Evolutionary conservation across 179 eudicot species (phyloP).

Genomic region (Pouteria campechiana): DNA sequence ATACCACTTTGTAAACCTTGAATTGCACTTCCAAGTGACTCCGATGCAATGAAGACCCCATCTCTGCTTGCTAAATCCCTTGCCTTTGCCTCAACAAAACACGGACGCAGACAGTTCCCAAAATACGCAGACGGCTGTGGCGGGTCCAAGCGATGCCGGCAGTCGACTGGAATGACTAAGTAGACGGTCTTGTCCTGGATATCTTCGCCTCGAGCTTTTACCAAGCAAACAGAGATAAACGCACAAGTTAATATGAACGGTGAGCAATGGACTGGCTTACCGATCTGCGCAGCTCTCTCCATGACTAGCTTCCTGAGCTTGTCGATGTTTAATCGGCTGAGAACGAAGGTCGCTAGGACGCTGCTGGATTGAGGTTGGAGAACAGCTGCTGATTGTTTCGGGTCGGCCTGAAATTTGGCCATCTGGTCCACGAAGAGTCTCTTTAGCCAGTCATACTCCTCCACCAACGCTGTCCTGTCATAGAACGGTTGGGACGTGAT

Average conservation of each 20-base stretch:
- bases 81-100: slow-evolving; percentile 13
- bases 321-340: slow-evolving; percentile 9
- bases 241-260: slow-evolving; percentile 15
- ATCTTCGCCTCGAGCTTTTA: slow-evolving; percentile 7
- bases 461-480: slow-evolving; percentile 20
- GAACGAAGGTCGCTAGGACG: slow-evolving; percentile 23
- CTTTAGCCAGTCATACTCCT: slow-evolving; percentile 12
- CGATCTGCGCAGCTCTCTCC: slow-evolving; percentile 6
- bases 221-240: slow-evolving; percentile 23
- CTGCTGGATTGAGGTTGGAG: background rate
- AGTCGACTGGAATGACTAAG: slow-evolving; percentile 31
- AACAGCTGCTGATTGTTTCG: background rate
- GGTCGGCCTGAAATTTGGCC: background rate
- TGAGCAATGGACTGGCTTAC: slow-evolving; percentile 11
- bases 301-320: slow-evolving; percentile 5
- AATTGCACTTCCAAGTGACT: slow-evolving; percentile 17
- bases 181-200: slow-evolving; percentile 4
- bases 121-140: slow-evolving; percentile 24
- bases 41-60: slow-evolving; percentile 32
- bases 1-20: slow-evolving; percentile 17
- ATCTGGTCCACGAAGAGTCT: slow-evolving; percentile 6
- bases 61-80: slow-evolving; percentile 17
- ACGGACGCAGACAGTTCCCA: slow-evolving; percentile 44
- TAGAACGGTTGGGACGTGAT: slow-evolving; percentile 8
- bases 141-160: slow-evolving; percentile 24